Evolutionary conservation across 2,329 filamentous ascomycete genomes (phyloP).

Genomic region (Fusarium staphyleae): DNA sequence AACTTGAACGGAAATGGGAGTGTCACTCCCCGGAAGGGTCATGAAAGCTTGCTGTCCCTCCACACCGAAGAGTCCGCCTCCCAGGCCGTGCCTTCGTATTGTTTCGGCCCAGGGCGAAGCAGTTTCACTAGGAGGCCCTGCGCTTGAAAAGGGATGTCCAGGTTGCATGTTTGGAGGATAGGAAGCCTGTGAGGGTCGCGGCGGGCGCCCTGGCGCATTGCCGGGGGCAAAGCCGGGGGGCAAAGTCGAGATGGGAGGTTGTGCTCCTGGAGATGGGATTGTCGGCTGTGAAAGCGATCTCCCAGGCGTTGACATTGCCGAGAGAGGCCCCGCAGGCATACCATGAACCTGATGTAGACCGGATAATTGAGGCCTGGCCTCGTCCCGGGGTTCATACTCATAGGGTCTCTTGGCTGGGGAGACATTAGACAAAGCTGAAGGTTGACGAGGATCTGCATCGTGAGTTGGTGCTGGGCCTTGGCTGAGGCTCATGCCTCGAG

Average conservation of each 20-base stretch:
- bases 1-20: conserved; percentile 67
- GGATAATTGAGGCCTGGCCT: conserved; percentile 37
- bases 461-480: conserved; percentile 33
- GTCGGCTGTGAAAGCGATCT: conserved; percentile 49
- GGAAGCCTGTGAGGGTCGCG: conserved; percentile 31
- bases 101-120: conserved; percentile 45
- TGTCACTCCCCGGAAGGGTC: conserved; percentile 49
- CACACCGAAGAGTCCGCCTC: conserved; percentile 36
- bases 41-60: conserved; percentile 51
- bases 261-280: conserved; percentile 36
- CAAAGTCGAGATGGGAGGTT: too few relatives aligned
- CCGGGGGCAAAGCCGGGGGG: conserved; percentile 33
- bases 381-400: conserved; percentile 41
- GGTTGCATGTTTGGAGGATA: conserved; percentile 33
- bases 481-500: conserved; percentile 42
- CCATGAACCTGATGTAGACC: conserved; percentile 38
- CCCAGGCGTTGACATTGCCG: conserved; percentile 39
- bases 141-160: conserved; percentile 34
- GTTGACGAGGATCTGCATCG: conserved; percentile 37
- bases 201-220: conserved; percentile 28
- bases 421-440: conserved; percentile 29
- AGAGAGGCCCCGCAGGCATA: conserved; percentile 33
- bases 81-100: conserved; percentile 43
- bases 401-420: conserved; percentile 46
- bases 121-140: conserved; percentile 33